Percentiles rank a stretch among this genome's conserved stretches.
phyloP scores from a whole-genome alignment of 2,329 filamentous ascomycete species.

The Trichophyton verrucosum region DNA sequence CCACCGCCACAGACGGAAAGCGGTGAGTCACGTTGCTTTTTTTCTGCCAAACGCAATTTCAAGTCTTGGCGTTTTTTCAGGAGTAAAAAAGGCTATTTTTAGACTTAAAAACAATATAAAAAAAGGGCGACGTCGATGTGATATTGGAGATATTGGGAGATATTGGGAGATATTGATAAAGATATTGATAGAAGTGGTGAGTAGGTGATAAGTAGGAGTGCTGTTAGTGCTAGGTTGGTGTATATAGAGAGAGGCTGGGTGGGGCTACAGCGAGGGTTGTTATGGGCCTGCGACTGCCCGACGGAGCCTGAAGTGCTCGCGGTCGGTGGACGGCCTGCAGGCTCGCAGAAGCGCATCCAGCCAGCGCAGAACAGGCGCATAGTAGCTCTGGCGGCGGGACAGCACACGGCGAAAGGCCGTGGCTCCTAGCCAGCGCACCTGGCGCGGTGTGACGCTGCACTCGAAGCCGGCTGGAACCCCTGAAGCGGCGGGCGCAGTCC shows the following conservation, averaged over 20 bases:
- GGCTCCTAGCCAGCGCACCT: conserved; percentile 54
- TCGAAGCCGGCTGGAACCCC: conserved; percentile 28
- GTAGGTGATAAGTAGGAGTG: no score
- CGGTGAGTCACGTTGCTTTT: neutral
- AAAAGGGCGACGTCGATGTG: no score
- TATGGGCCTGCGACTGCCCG: conserved; percentile 18
- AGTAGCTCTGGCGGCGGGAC: conserved; percentile 56
- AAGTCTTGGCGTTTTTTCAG: neutral
- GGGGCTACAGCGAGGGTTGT: no score
- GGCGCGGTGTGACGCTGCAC: conserved; percentile 48
- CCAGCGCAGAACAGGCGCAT: conserved; percentile 55
- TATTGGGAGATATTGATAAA: no score
- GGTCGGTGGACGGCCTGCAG: conserved; percentile 26
- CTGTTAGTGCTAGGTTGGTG: no score
- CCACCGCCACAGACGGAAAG: neutral
- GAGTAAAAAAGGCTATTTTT: neutral
- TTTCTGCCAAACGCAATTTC: neutral
- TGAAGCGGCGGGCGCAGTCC: neutral
- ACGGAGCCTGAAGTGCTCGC: conserved; percentile 23
- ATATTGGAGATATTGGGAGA: no score
- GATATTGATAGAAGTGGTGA: no score
- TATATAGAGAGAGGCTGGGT: no score
- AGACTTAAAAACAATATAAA: no score
- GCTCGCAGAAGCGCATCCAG: conserved; percentile 40
- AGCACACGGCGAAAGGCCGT: conserved; percentile 60